These are phyloP conservation scores for Candida tropicalis DNA, from an alignment of 1,139 yeast species.

Conservation along the genomic window DNA sequence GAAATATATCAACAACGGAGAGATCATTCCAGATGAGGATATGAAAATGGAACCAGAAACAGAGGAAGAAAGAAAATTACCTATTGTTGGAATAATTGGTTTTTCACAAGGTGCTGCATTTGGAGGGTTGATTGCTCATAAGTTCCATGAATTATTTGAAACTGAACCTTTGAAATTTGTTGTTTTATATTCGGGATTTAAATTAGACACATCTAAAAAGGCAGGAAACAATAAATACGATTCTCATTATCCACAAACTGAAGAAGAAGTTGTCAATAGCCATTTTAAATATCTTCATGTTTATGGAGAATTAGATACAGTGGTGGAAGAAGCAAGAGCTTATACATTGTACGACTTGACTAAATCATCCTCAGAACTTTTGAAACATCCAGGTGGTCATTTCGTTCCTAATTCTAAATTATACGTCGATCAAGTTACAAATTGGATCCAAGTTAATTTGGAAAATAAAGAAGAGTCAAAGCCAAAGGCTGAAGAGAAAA, in stretches of 20 bases:
- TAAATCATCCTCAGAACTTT: slow-evolving; percentile 43
- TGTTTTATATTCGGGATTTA: slow-evolving; percentile 78
- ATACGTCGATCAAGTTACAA: slow-evolving; percentile 56
- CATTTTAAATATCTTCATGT: slow-evolving; percentile 63
- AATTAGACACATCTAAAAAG: slow-evolving; percentile 50
- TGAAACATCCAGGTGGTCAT: slow-evolving; percentile 85
- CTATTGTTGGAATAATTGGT: slow-evolving; percentile 45
- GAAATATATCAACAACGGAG: slow-evolving; percentile 33
- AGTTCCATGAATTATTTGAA: slow-evolving; percentile 32
- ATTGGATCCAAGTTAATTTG: slow-evolving; percentile 47
- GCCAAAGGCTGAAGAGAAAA: slow-evolving; percentile 18
- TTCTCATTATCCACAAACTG: slow-evolving; percentile 34
- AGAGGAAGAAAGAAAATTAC: slow-evolving; percentile 29
- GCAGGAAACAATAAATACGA: slow-evolving; percentile 30
- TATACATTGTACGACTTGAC: slow-evolving; percentile 59
- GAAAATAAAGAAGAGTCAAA: slow-evolving; percentile 19
- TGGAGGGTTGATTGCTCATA: slow-evolving; percentile 48
- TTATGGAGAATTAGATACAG: slow-evolving; percentile 85
- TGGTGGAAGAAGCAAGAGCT: slow-evolving; percentile 76
- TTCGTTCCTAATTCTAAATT: slow-evolving; percentile 77
- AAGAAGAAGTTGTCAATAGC: slow-evolving; percentile 15
- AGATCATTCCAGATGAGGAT: slow-evolving; percentile 35
- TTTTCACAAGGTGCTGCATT: slow-evolving; percentile 53
- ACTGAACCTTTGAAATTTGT: slow-evolving; percentile 60
- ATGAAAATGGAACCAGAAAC: slow-evolving; percentile 23